A percentile compares a stretch with the other conserved stretches of the same genome.
Evolutionary conservation across 257 asterid species (phyloP).

Genomic region (Echium plantagineum): DNA sequence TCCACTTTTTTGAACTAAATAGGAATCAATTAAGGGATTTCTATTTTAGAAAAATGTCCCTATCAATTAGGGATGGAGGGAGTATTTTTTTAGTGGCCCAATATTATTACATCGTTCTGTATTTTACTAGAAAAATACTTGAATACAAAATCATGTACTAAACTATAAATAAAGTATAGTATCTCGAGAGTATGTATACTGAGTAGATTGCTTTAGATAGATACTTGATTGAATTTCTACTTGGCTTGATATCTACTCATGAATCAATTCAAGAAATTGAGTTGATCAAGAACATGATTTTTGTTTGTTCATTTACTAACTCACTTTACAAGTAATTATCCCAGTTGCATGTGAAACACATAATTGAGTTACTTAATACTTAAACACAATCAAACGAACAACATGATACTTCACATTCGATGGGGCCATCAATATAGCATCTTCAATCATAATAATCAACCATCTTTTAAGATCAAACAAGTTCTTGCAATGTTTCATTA

Average conservation of each 20-base stretch:
- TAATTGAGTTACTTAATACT: background rate
- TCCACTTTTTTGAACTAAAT: too few species aligned
- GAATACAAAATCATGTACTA: too few species aligned
- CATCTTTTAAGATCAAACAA: background rate
- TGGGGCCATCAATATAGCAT: background rate
- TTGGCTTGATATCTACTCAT: slow-evolving; percentile 1
- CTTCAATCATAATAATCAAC: background rate
- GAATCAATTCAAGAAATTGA: background rate
- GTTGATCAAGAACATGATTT: background rate
- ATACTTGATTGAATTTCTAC: too few species aligned
- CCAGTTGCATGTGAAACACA: slow-evolving; percentile 2
- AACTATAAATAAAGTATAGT: too few species aligned
- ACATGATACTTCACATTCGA: background rate
- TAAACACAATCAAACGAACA: background rate
- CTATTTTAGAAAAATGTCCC: too few species aligned
- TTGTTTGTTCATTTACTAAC: background rate
- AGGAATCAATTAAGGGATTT: too few species aligned
- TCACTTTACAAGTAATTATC: slow-evolving; percentile 4
- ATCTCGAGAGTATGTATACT: background rate
- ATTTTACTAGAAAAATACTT: too few species aligned
- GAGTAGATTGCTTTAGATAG: background rate
- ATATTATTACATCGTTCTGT: too few species aligned
- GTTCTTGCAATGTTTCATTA: background rate
- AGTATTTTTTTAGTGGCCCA: too few species aligned
- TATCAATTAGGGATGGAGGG: too few species aligned